A percentile compares a stretch with the other conserved stretches of the same genome.
Evolutionary conservation across 129 eudicot species (phyloP).

Genomic region (Saussurea involucrata): DNA sequence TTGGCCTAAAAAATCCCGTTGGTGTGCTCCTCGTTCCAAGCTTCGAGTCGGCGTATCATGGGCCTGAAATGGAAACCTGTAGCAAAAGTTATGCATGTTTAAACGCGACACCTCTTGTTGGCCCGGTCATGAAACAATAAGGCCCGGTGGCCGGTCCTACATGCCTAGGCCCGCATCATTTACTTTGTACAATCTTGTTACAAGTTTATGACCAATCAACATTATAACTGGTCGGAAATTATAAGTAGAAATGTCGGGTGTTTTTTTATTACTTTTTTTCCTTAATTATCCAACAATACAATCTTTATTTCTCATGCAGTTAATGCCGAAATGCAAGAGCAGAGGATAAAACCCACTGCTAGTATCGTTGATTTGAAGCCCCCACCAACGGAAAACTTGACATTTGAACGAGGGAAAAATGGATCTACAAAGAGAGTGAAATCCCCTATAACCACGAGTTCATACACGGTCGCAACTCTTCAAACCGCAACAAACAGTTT

Average conservation of each 20-base stretch:
- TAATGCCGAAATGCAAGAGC: conserved; percentile 76
- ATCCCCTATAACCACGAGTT: conserved; percentile 80
- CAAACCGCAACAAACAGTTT: conserved; percentile 98
- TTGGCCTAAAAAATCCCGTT: background rate
- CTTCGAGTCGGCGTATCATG: background rate
- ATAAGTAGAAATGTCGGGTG: background rate
- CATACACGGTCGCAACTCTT: conserved; percentile 91
- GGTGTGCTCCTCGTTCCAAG: background rate
- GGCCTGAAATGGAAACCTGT: background rate
- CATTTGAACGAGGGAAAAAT: conserved; percentile 63
- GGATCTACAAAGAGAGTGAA: conserved; percentile 74
- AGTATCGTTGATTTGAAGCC: conserved; percentile 54
- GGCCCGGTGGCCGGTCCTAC: background rate
- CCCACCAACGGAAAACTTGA: conserved; percentile 52
- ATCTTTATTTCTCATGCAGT: conserved; percentile 33
- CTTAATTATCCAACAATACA: background rate
- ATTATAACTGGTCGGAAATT: background rate
- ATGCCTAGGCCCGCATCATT: background rate
- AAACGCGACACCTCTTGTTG: background rate
- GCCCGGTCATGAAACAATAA: background rate
- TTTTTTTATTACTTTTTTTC: background rate
- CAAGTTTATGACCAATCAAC: background rate
- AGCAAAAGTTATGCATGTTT: background rate
- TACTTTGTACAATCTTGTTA: background rate
- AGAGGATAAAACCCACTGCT: conserved; percentile 54